Base-by-base conservation (phyloP, 106 monocot species). In the Dioscorea alata region DNA sequence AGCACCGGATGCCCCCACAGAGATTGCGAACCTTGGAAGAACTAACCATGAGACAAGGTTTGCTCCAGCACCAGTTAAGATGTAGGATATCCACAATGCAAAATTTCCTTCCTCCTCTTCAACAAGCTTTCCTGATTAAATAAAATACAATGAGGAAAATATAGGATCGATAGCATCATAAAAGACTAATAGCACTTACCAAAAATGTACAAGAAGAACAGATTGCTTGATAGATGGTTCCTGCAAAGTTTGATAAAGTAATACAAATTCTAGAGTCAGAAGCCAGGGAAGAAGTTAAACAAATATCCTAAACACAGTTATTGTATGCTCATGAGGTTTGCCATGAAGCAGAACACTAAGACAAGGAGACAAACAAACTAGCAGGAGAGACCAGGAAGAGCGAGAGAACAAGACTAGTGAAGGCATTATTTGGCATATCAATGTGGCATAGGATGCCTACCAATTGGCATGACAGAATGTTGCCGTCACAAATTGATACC, bases 51-150 rank as follows among this genome's bases (percentile, higher is more conserved):
- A 99, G 24, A 99, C 85, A 57, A 93, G 71, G 66, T 93, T 99
- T 67, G 99, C 93, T 58, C 99, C 99, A 63, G 79, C 92, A 85
- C 99, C 99, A 1, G 93, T 90, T 57, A 93, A 20, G 69, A 99
- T 85, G 69, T 99, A 99, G 49, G 99, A 99, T 35, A 99, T 79
- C 99, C 99, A 99, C 79, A 99, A 69, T 24, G 82, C 99, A 63
- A 99, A 78, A 53, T 74, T 90, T 48, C 99, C 99, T 82, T 99
- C 93, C 75, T 99, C 99, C 70, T 99, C 99, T 74, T 99, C 99
- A 68, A 99, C 93, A 57, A 99, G 87, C 75, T 99, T 99, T 64
- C 99, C 99, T 99, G 73, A 76, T 69, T 76, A 66, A 34, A 50
- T 73, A 67, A 2, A 19, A 6, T 22, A 70, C 1, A 25, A 25